Evolutionary conservation across 768 basidiomycete genomes (phyloP).

Genomic region (Psilocybe sp.): DNA sequence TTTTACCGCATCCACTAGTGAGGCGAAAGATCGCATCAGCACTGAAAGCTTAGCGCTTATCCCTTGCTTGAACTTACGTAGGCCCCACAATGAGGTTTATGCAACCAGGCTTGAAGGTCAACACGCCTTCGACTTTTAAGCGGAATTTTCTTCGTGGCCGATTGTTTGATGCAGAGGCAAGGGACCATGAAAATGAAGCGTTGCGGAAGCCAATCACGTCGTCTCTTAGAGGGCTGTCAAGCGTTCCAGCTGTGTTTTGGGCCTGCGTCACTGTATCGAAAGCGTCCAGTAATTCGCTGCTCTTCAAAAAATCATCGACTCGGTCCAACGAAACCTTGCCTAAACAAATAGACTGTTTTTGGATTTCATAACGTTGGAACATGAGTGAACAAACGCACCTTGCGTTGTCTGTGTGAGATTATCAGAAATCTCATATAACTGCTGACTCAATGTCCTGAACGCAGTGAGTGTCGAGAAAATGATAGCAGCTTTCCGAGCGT

Average conservation of each 20-base stretch:
- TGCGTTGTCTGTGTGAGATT: slow-evolving; percentile 17
- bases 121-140: slow-evolving; percentile 49
- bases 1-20: slow-evolving; percentile 49
- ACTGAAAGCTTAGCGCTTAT: not conserved
- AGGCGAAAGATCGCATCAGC: not conserved
- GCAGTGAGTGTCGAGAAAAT: slow-evolving; percentile 56
- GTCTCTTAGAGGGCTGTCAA: not conserved
- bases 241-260: not conserved
- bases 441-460: slow-evolving; percentile 57
- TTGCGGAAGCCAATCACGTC: slow-evolving; percentile 48
- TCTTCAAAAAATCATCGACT: slow-evolving; percentile 33
- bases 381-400: slow-evolving; percentile 2
- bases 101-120: slow-evolving; percentile 48
- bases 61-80: slow-evolving; percentile 28
- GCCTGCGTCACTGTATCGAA: slow-evolving; percentile 20
- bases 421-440: slow-evolving; percentile 37
- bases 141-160: slow-evolving; percentile 44
- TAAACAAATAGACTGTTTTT: slow-evolving; percentile 5
- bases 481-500: slow-evolving; percentile 26
- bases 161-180: slow-evolving; percentile 24
- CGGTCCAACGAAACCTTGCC: slow-evolving; percentile 66
- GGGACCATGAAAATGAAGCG: slow-evolving; percentile 54
- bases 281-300: slow-evolving; percentile 46
- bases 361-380: not conserved
- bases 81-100: slow-evolving; percentile 60